Evolutionary conservation across 164 flowering plant genomes (phyloP).

Genomic region (Magnolia changhungtana): DNA sequence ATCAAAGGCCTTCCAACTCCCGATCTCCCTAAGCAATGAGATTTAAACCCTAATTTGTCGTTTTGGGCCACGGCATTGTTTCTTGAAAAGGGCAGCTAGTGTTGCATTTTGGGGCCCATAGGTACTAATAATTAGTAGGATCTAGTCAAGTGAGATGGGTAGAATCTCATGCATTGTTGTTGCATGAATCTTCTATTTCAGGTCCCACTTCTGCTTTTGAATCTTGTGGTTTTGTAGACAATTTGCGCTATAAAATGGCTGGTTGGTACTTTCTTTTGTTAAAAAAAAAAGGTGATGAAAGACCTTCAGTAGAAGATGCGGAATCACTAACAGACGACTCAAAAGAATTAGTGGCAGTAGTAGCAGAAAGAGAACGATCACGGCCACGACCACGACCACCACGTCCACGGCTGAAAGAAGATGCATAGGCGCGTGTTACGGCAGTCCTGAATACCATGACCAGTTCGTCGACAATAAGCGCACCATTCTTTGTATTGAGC

Average conservation of each 20-base stretch:
- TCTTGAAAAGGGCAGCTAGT: constrained; percentile 6
- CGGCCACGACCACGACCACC: too few species aligned
- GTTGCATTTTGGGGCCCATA: constrained; percentile 1
- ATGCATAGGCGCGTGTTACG: too few species aligned
- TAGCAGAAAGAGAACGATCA: too few species aligned
- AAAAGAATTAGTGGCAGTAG: too few species aligned
- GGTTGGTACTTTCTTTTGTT: neutral
- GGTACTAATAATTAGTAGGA: neutral
- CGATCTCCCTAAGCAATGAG: constrained; percentile 13
- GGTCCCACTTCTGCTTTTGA: neutral
- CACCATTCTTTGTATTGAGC: too few species aligned
- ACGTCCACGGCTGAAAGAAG: too few species aligned
- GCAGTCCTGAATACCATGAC: too few species aligned
- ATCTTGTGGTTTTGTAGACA: neutral
- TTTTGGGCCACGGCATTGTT: neutral
- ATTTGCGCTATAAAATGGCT: neutral
- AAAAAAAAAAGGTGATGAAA: too few species aligned
- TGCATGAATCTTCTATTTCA: neutral
- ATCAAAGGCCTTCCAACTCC: constrained; percentile 67
- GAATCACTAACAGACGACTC: too few species aligned
- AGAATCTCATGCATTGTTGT: neutral
- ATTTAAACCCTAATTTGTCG: neutral
- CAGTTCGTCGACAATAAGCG: too few species aligned
- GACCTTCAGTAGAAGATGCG: too few species aligned
- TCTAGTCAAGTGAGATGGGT: neutral